Evolutionary conservation across 2,329 filamentous ascomycete genomes (phyloP).

Genomic region (Ceratocystis ficicola): DNA sequence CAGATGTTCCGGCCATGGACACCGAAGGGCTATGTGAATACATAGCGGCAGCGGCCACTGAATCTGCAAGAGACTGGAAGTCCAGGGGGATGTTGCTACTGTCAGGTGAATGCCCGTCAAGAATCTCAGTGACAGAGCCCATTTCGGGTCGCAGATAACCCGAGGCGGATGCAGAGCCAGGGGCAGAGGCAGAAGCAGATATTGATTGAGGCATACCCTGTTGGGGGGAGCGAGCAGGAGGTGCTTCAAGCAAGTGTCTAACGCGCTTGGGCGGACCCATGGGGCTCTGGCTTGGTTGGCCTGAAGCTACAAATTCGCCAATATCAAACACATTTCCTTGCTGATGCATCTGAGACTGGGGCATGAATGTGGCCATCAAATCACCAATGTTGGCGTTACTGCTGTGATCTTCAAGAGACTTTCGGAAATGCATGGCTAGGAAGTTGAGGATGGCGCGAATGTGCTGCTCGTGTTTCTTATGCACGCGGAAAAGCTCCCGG

Average conservation of each 20-base stretch:
- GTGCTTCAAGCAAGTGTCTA: slow-evolving; percentile 43
- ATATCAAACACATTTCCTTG: slow-evolving; percentile 49
- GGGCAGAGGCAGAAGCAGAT: slow-evolving; percentile 27
- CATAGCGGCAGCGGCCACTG: slow-evolving; percentile 5
- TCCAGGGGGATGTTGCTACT: neutral
- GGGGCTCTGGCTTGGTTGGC: slow-evolving; percentile 33
- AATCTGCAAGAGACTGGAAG: slow-evolving; percentile 3
- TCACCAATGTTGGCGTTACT: slow-evolving; percentile 67
- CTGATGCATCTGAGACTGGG: slow-evolving; percentile 35
- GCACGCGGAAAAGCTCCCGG: slow-evolving; percentile 23
- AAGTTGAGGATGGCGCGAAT: slow-evolving; percentile 99
- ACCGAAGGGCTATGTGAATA: slow-evolving; percentile 23
- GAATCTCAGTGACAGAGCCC: slow-evolving; percentile 49
- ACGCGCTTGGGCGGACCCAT: slow-evolving; percentile 39
- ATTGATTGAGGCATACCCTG: slow-evolving; percentile 25
- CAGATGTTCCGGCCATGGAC: slow-evolving; percentile 23
- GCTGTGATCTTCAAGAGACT: slow-evolving; percentile 70
- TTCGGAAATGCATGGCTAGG: slow-evolving; percentile 88
- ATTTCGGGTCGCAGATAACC: slow-evolving; percentile 34
- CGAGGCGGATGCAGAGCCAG: slow-evolving; percentile 28
- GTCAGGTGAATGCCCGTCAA: slow-evolving; percentile 40
- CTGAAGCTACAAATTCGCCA: slow-evolving; percentile 42
- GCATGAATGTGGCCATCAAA: slow-evolving; percentile 69
- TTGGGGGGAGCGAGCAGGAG: slow-evolving; percentile 28
- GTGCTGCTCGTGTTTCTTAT: slow-evolving; percentile 87